These are phyloP conservation scores for Pharnaceum exiguum DNA, from an alignment of 148 eudicot genomes.

Conservation along the genomic window DNA sequence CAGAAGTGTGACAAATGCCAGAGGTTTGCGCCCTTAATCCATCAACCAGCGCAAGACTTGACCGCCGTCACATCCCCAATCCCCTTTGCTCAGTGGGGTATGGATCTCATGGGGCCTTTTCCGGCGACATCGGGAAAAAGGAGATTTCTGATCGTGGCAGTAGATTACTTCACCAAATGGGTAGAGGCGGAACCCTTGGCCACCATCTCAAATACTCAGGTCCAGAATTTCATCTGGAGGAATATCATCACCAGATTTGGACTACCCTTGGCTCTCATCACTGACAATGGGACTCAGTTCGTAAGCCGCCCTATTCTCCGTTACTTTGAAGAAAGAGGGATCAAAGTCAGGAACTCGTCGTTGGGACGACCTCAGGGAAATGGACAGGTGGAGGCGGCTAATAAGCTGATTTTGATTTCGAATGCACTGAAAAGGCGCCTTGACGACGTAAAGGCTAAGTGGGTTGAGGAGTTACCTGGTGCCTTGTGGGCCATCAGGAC, in stretches of 20 bases:
- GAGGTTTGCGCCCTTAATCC: neutral
- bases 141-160: neutral
- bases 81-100: neutral
- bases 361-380: neutral
- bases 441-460: neutral
- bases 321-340: neutral
- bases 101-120: neutral
- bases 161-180: constrained; percentile 7
- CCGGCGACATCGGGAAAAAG: neutral
- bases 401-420: too few species aligned
- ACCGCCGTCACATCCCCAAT: neutral
- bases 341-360: neutral
- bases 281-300: neutral
- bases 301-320: neutral
- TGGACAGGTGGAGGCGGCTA: neutral
- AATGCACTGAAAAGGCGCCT: neutral
- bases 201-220: neutral
- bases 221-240: neutral
- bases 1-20: neutral
- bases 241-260: neutral
- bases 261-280: neutral
- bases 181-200: neutral
- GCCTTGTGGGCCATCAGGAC: neutral
- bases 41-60: neutral
- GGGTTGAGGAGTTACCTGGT: neutral